Percentiles rank a stretch among this genome's conserved stretches.
phyloP scores from a whole-genome alignment of 805 yeast species.

The Wickerhamiella vanderwaltii region DNA sequence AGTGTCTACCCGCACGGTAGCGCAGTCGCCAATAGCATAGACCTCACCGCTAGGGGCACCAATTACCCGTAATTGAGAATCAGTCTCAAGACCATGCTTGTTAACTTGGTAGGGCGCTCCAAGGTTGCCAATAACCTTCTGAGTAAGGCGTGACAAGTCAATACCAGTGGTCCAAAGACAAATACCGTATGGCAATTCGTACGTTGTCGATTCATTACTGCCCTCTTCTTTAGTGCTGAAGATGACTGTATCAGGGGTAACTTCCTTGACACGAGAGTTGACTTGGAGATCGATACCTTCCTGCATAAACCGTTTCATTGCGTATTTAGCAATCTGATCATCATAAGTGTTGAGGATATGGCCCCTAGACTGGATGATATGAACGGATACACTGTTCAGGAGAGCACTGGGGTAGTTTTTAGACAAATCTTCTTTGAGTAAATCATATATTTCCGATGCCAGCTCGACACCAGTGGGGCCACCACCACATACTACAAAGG shows the following conservation, averaged over 20 bases:
- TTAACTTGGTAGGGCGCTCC: slow-evolving; percentile 39
- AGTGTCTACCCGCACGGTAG: slow-evolving; percentile 50
- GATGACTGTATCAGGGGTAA: slow-evolving; percentile 43
- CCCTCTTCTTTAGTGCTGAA: slow-evolving; percentile 39
- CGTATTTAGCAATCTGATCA: slow-evolving; percentile 50
- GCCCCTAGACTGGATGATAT: slow-evolving; percentile 55
- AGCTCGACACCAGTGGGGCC: slow-evolving; percentile 68
- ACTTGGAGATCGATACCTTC: slow-evolving; percentile 53
- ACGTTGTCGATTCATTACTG: slow-evolving; percentile 30
- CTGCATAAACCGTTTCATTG: slow-evolving; percentile 48
- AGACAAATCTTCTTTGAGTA: slow-evolving; percentile 51
- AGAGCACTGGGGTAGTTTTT: slow-evolving; percentile 46
- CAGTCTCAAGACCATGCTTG: slow-evolving; percentile 63
- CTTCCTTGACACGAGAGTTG: slow-evolving; percentile 50
- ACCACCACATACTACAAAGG: slow-evolving; percentile 62
- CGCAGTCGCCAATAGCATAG: slow-evolving; percentile 62
- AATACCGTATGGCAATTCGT: slow-evolving; percentile 51
- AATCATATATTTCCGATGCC: slow-evolving; percentile 59
- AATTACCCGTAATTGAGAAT: slow-evolving; percentile 53
- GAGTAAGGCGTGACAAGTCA: slow-evolving; percentile 50
- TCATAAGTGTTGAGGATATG: slow-evolving; percentile 60
- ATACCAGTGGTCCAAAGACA: slow-evolving; percentile 73
- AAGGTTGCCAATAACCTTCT: slow-evolving; percentile 40
- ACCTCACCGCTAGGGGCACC: slow-evolving; percentile 60
- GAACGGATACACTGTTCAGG: slow-evolving; percentile 53